Percentiles rank a stretch among this genome's conserved stretches.
Evolutionary conservation across 345 rosid species (phyloP).

Genomic region (Diplotaxis tenuifolia): DNA sequence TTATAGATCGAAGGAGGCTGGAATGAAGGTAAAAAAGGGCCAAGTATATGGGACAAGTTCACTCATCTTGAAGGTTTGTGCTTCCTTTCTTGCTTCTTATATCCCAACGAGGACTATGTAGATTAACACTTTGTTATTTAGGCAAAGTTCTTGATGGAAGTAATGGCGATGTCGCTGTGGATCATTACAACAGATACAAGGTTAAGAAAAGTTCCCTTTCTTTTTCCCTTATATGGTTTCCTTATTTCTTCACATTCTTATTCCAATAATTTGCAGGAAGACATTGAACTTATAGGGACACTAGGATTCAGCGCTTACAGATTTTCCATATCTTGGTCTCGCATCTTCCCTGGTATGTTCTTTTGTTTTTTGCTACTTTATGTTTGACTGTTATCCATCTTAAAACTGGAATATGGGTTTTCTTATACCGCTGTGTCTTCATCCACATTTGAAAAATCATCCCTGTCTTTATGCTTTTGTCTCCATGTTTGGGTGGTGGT

Average conservation of each 20-base stretch:
- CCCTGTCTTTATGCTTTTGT: neutral
- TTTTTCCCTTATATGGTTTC: neutral
- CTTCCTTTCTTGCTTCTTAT: neutral
- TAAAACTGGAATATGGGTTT: neutral
- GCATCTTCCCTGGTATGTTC: slow-evolving; percentile 76
- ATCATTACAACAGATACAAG: slow-evolving; percentile 78
- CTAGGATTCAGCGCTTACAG: slow-evolving; percentile 86
- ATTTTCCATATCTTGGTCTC: slow-evolving; percentile 91
- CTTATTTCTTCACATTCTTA: slow-evolving; percentile 18
- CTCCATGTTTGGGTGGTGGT: neutral
- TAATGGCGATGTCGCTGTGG: slow-evolving; percentile 72
- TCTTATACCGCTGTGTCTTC: no score
- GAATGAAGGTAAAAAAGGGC: slow-evolving; percentile 72
- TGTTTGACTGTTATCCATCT: neutral
- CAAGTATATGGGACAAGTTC: slow-evolving; percentile 85
- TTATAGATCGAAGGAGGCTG: slow-evolving; percentile 87
- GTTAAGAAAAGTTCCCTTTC: slow-evolving; percentile 32
- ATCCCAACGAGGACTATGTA: neutral
- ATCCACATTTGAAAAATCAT: no score
- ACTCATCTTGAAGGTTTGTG: slow-evolving; percentile 56
- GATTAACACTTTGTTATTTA: slow-evolving; percentile 25
- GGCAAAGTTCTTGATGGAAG: slow-evolving; percentile 73
- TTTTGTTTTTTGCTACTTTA: neutral
- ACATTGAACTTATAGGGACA: slow-evolving; percentile 59
- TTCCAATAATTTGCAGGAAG: slow-evolving; percentile 58